These are phyloP conservation scores for Ophiostoma tasmaniense DNA, from an alignment of 2,329 filamentous ascomycete species.

Conservation along the genomic window DNA sequence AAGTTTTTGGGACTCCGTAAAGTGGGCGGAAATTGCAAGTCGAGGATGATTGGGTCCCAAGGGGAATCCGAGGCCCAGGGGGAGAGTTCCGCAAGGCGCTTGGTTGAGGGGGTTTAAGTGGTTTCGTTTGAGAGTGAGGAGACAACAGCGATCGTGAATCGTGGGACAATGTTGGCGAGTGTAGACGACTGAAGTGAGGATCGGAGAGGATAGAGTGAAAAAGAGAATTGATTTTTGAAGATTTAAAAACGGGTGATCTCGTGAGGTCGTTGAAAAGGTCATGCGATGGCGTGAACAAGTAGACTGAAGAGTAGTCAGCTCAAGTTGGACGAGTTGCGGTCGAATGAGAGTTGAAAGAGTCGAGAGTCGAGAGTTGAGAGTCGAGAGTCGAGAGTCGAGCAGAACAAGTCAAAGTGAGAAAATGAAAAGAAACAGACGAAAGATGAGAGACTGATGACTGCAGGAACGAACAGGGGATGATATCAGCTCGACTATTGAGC, in stretches of 20 bases:
- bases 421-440: not conserved
- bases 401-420: not conserved
- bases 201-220: not conserved
- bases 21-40: constrained; percentile 27
- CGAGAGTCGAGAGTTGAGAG: not conserved
- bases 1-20: constrained; percentile 16
- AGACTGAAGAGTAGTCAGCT: too few relatives aligned
- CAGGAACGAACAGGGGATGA: not conserved
- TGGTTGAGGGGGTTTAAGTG: constrained; percentile 15
- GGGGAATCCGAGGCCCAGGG: constrained; percentile 15
- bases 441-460: not conserved
- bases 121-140: not conserved
- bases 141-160: not conserved
- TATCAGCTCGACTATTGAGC: not conserved
- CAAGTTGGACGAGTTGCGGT: not conserved
- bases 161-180: too few relatives aligned
- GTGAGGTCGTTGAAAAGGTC: not conserved
- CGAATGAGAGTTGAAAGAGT: not conserved
- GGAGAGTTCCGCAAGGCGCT: constrained; percentile 19
- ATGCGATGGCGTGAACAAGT: not conserved
- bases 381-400: not conserved
- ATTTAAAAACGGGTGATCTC: not conserved
- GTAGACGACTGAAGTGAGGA: not conserved
- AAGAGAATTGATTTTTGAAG: not conserved
- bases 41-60: constrained; percentile 25